A percentile compares a stretch with the other conserved stretches of the same genome.
Evolutionary conservation across 768 basidiomycete genomes (phyloP).

Genomic region (Pisolithus marmoratus): DNA sequence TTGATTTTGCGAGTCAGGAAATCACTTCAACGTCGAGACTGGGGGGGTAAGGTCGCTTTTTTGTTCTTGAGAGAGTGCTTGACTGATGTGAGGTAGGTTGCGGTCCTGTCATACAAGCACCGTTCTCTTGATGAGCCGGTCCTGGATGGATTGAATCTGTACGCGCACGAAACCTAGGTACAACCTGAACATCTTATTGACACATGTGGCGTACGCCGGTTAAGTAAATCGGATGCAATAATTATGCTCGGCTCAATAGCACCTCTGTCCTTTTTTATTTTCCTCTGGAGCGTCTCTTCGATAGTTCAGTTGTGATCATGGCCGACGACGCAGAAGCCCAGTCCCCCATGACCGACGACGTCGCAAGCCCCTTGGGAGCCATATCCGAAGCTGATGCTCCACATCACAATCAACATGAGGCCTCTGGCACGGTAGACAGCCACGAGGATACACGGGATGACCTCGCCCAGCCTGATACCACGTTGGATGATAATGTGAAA

Average conservation of each 20-base stretch:
- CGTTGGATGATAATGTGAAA: conserved; percentile 12
- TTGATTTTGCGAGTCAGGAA: conserved; percentile 38
- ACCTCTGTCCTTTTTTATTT: conserved; percentile 6
- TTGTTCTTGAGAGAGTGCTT: not conserved
- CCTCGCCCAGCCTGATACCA: conserved; percentile 11
- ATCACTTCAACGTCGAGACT: conserved; percentile 80
- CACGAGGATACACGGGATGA: conserved; percentile 18
- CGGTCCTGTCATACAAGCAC: conserved; percentile 83
- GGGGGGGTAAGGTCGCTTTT: conserved; percentile 52
- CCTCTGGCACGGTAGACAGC: conserved; percentile 26
- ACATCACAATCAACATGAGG: conserved; percentile 35
- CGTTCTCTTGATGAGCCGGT: conserved; percentile 70
- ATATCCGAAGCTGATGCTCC: conserved; percentile 19
- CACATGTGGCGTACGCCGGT: too few relatives aligned
- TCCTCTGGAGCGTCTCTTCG: conserved; percentile 2
- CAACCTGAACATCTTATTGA: too few relatives aligned
- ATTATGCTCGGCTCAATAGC: not conserved
- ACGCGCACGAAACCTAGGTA: conserved; percentile 37
- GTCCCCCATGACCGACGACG: conserved; percentile 16
- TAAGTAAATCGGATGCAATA: not conserved
- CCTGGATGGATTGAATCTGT: conserved; percentile 68
- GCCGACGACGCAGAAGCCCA: conserved; percentile 31
- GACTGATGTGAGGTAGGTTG: conserved; percentile 42
- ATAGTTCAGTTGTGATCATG: conserved; percentile 27
- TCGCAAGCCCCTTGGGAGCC: conserved; percentile 16